phyloP scores from a whole-genome alignment of 352 stramenopile species.

The Plasmopara halstedii region DNA sequence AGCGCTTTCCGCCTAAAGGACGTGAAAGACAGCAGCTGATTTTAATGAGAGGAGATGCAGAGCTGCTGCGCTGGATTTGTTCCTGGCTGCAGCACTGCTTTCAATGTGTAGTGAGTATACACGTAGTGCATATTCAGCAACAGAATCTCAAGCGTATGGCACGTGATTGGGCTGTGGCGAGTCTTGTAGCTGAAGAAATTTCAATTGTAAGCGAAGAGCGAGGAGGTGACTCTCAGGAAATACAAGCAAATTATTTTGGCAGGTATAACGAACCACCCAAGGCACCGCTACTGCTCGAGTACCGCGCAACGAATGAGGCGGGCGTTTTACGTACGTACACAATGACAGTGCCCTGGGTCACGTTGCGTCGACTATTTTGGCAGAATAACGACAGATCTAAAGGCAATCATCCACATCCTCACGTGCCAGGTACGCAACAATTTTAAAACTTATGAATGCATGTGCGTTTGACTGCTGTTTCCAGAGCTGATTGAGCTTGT shows the following conservation, averaged over 20 bases:
- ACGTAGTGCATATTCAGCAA: conserved; percentile 39
- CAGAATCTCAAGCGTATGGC: conserved; percentile 47
- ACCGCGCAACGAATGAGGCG: conserved; percentile 30
- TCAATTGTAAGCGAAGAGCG: conserved; percentile 1
- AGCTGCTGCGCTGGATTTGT: conserved; percentile 44
- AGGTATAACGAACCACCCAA: conserved; percentile 7
- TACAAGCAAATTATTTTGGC: not conserved
- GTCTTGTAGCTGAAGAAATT: conserved; percentile 20
- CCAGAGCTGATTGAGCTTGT: conserved; percentile 46
- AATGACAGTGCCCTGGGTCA: conserved; percentile 48
- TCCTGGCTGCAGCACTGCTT: conserved; percentile 66
- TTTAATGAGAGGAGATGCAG: conserved; percentile 46
- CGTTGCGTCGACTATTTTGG: conserved; percentile 34
- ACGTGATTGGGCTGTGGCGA: conserved; percentile 36
- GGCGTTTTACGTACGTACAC: conserved; percentile 48
- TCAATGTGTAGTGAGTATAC: conserved; percentile 53
- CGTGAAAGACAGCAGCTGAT: conserved; percentile 48
- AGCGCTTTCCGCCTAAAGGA: conserved; percentile 24
- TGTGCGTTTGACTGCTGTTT: not conserved
- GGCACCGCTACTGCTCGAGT: conserved; percentile 43
- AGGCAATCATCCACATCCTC: conserved; percentile 5
- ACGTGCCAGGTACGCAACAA: conserved; percentile 22
- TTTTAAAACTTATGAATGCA: not conserved
- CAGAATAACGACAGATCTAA: conserved; percentile 17
- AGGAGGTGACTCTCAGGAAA: conserved; percentile 3